Percentiles rank a stretch among this genome's conserved stretches.
Conservation (phyloP, 2,329 filamentous ascomycete species). For the Monilinia fructicola region DNA sequence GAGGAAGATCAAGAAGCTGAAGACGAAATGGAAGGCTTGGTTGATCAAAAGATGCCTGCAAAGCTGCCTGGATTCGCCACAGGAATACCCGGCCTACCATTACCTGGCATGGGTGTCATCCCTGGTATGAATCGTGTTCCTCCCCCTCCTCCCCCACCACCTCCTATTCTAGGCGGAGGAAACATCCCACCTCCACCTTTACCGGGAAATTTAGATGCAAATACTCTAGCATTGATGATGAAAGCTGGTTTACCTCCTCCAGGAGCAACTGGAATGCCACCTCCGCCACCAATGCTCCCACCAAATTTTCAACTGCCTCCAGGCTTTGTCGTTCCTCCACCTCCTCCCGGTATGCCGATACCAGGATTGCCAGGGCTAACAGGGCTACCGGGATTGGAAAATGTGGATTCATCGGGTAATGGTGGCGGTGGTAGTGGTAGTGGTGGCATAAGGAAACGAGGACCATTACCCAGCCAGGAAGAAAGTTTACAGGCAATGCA, state of each 20-base stretch:
- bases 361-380: constrained; percentile 35
- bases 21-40: constrained; percentile 87
- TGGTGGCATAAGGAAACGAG: constrained; percentile 55
- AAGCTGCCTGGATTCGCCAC: constrained; percentile 59
- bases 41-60: constrained; percentile 81
- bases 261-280: constrained; percentile 43
- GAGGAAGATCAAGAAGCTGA: constrained; percentile 93
- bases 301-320: constrained; percentile 40
- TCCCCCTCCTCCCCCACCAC: constrained; percentile 39
- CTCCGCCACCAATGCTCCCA: constrained; percentile 47
- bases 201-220: constrained; percentile 20
- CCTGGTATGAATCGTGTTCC: constrained; percentile 47
- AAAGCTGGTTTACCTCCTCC: constrained; percentile 63
- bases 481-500: constrained; percentile 80
- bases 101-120: constrained; percentile 42
- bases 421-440: constrained; percentile 43
- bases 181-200: constrained; percentile 22
- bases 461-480: constrained; percentile 77
- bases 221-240: constrained; percentile 43
- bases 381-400: constrained; percentile 38
- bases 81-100: constrained; percentile 47
- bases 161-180: constrained; percentile 35
- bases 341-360: constrained; percentile 43
- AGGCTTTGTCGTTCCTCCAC: constrained; percentile 41
- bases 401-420: constrained; percentile 11